These are phyloP conservation scores for Pichia sp. DNA, from an alignment of 1,139 yeast species.

Conservation along the genomic window DNA sequence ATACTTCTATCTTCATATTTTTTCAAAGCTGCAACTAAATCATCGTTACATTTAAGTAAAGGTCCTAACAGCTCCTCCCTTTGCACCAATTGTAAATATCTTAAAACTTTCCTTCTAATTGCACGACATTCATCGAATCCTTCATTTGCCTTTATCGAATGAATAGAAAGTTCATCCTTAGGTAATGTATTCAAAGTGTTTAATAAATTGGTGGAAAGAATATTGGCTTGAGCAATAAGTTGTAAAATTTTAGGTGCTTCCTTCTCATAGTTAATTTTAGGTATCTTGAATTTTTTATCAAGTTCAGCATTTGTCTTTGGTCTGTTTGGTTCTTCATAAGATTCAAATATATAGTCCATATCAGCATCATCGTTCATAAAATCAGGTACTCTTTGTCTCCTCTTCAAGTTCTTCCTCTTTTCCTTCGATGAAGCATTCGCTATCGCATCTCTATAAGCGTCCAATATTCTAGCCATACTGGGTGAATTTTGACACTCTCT, in stretches of 20 bases:
- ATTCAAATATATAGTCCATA: conserved; percentile 29
- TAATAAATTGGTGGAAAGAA: conserved; percentile 63
- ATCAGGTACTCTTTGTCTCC: conserved; percentile 27
- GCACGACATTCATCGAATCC: conserved; percentile 70
- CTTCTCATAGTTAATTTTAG: conserved; percentile 58
- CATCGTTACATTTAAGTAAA: conserved; percentile 82
- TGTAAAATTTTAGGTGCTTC: conserved; percentile 69
- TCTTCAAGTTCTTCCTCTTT: not conserved
- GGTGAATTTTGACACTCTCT: conserved; percentile 44
- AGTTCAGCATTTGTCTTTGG: conserved; percentile 34
- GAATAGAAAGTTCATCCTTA: conserved; percentile 48
- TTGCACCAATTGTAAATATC: conserved; percentile 76
- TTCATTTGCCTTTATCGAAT: conserved; percentile 49
- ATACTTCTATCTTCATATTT: conserved; percentile 55
- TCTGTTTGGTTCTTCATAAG: conserved; percentile 7
- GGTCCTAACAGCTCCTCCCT: conserved; percentile 84
- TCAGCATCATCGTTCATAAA: conserved; percentile 46
- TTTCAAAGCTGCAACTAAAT: conserved; percentile 65
- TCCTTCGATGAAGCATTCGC: not conserved
- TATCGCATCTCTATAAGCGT: conserved; percentile 5
- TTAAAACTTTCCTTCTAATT: conserved; percentile 66
- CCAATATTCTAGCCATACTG: conserved; percentile 32
- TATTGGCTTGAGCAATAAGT: conserved; percentile 68
- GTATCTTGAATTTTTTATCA: conserved; percentile 53
- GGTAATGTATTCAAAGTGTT: conserved; percentile 57